Evolutionary conservation across 306 rosid genomes (phyloP), one percentile per base, ranked within the genome.

Genomic region (Quercus engelmannii): DNA sequence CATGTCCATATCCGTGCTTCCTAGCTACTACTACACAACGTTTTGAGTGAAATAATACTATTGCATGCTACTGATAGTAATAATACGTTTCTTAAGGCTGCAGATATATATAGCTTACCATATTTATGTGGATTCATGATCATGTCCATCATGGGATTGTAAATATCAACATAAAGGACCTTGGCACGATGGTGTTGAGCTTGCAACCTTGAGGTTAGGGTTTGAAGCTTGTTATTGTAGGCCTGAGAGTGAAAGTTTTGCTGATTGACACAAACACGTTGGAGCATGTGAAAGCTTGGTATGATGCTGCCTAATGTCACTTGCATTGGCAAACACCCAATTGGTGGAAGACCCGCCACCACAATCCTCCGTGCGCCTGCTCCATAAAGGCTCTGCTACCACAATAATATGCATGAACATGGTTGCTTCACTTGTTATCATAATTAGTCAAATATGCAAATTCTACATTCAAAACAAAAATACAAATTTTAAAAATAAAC

Each of bases 271-370:
- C 93, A 85, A 6, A 33, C 38, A 5, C 89, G 90, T 18, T 55
- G 72, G 25, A 75, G 55, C 82, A 80, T 65, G 19, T 81, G 41
- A 1, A 0, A 23, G 56, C 79, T 54, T 0, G 83, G 82, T 10
- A 68, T 3, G 2, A 81, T 1, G 73, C 84, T 78, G 55, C 28
- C 54, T 2, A 75, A 0, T 28, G 86, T 79, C 15, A 71, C 84
- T 80, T 71, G 80, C 41, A 83, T 0, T 23, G 90, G 90, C 8
- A 87, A 26, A 57, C 89, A 89, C 18, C 90, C 92, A 12, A 89
- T 61, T 0, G 92, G 89, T 0, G 89, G 90, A 69, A 87, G 86
- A 41, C 92, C 85, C 1, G 79, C 76, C 82, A 89, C 86, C 23
- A 65, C 3, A 3, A 89, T 51, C 71, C 79, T n/a, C 0, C 86